Conservation (phyloP, 352 stramenopile genomes). For the Phytophthora pini region DNA sequence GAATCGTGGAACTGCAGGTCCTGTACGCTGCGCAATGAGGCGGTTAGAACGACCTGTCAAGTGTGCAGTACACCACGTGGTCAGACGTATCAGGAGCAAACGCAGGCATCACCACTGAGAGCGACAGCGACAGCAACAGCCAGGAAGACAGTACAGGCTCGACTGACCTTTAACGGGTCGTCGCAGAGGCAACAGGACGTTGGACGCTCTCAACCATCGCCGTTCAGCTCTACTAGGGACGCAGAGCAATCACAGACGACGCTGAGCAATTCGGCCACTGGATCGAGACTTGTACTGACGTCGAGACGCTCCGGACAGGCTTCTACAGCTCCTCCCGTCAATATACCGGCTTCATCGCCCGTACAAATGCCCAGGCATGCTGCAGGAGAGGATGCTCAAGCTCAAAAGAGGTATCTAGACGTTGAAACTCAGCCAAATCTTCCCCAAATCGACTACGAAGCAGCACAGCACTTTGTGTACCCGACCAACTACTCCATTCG, state of each 20-base stretch:
- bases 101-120: neutral
- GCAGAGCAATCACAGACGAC: constrained; percentile 15
- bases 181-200: constrained; percentile 10
- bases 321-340: neutral
- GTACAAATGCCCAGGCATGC: constrained; percentile 26
- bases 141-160: constrained; percentile 68
- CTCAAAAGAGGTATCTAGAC: constrained; percentile 68
- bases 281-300: constrained; percentile 16
- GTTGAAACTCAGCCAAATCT: constrained; percentile 40
- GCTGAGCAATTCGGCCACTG: constrained; percentile 1
- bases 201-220: constrained; percentile 11
- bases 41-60: constrained; percentile 39
- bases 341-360: constrained; percentile 8
- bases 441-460: constrained; percentile 67
- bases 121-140: neutral
- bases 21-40: constrained; percentile 70
- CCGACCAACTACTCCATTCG: constrained; percentile 92
- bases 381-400: constrained; percentile 60
- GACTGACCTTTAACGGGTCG: constrained; percentile 58
- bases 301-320: constrained; percentile 17
- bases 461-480: constrained; percentile 83
- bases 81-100: constrained; percentile 31
- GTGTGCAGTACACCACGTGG: constrained; percentile 63
- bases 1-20: constrained; percentile 51
- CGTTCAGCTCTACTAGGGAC: constrained; percentile 1